Base-by-base conservation (phyloP, 805 yeast genomes). In the Priceomyces medius region DNA sequence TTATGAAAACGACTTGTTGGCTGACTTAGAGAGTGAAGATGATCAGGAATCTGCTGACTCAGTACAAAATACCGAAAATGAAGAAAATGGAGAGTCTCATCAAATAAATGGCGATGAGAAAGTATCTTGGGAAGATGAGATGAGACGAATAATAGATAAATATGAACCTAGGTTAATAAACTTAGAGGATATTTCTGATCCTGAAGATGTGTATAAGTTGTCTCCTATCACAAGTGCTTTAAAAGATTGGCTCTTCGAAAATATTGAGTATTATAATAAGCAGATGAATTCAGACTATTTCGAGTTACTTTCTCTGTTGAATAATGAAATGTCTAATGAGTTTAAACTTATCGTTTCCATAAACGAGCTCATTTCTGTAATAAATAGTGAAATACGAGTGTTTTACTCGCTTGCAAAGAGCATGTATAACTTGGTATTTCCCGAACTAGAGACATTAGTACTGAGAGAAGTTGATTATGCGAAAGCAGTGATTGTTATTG, bases 381-480 rank as follows among this genome's bases (percentile, higher is more conserved):
- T 85, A 2, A 72, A 73, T 35, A 65, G 66, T 10, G 91, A 85
- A 46, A 77, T 84, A 3, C 48, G 60, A 0, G 44, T 67, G 2
- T 53, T 84, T 7, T 77, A 77, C 44, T 58, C 70, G 4, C 76
- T 75, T 38, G 61, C 84, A 27, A 76, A 71, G 36, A 55, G 71
- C 0, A 69, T 72, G 19, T 89, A 88, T 53, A 62, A 69, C 7
- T 69, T 74, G 3, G 75, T 82, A 13, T 88, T 88, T 61, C 81
- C 86, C 0, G 96, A 89, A 52, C 64, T 89, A 37, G 84, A 75
- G 18, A 64, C 81, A 0, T 63, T 89, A 28, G 71, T 87, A 1
- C 66, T 79, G 8, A 77, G 77, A 44, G 81, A 91, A 0, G 56
- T 76, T 0, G 82, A 81, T 42, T 89, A 80, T 59, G 77, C 84